Base-by-base conservation (phyloP, 108 stramenopile species). In the Mediolabrus comicus region DNA sequence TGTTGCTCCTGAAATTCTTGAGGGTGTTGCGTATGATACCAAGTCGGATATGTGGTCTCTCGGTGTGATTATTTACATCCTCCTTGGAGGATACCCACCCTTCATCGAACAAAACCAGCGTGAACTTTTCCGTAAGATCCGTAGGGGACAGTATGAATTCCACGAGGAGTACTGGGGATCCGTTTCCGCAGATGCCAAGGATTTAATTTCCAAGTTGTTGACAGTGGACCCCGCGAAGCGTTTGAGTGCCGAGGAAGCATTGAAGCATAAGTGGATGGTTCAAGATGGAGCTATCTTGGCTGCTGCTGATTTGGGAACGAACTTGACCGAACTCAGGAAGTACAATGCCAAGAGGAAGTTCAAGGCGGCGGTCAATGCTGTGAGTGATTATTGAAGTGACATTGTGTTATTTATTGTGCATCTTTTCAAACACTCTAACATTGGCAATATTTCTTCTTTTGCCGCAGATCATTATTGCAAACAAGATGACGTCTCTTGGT, bases 21-120 rank as follows among this genome's bases (percentile, higher is more conserved):
- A 92, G 60, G 91, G 94, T 8, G 66, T 81, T 19, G 72, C 83
- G 17, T 96, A 97, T 65, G 91, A 88, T 74, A 91, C 86, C 49
- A 87, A 97, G 69, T 87, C 88, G 7, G 98, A 99, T 81, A 95
- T 98, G 92, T 99, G 98, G 98, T 85, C 85, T 53, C 46, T 49
- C n/a, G 91, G 91, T 29, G 91, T 92, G 1, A 92, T 92, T 59
- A 81, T 89, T 11, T 99, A 97, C 81, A 97, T 97, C 71, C 76
- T 99, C 7, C 83, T 99, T 11, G 91, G 92, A 24, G 98, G 93
- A 26, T 94, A 94, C 56, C 93, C 93, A 2, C 98, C 98, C 14
- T 99, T 99, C 77, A 91, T 97, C 68, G 95, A 97, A 69, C 91
- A 95, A 43, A 96, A 99, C 79, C 93, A 97, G 55, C 68, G 88